Evolutionary conservation across 1,139 yeast species (phyloP).

Genomic region (Arxiozyma telluris): DNA sequence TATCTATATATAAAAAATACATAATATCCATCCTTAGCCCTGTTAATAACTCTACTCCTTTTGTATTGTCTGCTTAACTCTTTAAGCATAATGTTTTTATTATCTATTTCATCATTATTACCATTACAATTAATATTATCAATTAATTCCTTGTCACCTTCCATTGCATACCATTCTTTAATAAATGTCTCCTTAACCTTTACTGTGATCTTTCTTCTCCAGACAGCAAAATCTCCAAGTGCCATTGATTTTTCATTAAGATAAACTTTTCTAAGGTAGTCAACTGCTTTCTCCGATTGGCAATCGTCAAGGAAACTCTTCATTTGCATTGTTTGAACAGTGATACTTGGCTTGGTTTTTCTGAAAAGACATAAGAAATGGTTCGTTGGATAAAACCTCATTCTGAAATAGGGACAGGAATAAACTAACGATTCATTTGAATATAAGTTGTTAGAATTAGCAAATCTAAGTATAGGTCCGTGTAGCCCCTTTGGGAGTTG

Average conservation of each 20-base stretch:
- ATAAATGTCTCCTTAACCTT: slow-evolving; percentile 34
- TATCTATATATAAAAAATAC: slow-evolving; percentile 33
- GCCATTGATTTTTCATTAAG: slow-evolving; percentile 5
- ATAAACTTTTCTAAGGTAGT: slow-evolving; percentile 9
- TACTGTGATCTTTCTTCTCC: slow-evolving; percentile 35
- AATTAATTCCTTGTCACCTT: slow-evolving; percentile 18
- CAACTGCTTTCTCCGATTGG: slow-evolving; percentile 5
- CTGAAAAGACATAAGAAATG: slow-evolving; percentile 40
- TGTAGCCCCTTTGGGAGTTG: slow-evolving; percentile 5
- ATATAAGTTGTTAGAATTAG: slow-evolving; percentile 11
- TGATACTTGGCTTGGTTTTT: slow-evolving; percentile 44
- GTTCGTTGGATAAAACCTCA: slow-evolving; percentile 38
- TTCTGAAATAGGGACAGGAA: slow-evolving; percentile 28
- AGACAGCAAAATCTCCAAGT: slow-evolving; percentile 31
- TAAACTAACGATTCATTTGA: slow-evolving; percentile 19
- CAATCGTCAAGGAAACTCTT: slow-evolving; percentile 24
- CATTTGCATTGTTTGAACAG: slow-evolving; percentile 16
- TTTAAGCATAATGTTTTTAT: not conserved
- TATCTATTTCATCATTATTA: not conserved
- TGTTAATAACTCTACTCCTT: not conserved
- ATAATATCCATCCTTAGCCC: slow-evolving; percentile 41
- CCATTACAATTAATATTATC: slow-evolving; percentile 2
- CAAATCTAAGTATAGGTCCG: slow-evolving; percentile 6
- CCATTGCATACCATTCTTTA: slow-evolving; percentile 22
- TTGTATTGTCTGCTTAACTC: slow-evolving; percentile 1